These are phyloP conservation scores for Ceratobasidium sp. DNA, from an alignment of 1,284 basidiomycete genomes.

Conservation along the genomic window DNA sequence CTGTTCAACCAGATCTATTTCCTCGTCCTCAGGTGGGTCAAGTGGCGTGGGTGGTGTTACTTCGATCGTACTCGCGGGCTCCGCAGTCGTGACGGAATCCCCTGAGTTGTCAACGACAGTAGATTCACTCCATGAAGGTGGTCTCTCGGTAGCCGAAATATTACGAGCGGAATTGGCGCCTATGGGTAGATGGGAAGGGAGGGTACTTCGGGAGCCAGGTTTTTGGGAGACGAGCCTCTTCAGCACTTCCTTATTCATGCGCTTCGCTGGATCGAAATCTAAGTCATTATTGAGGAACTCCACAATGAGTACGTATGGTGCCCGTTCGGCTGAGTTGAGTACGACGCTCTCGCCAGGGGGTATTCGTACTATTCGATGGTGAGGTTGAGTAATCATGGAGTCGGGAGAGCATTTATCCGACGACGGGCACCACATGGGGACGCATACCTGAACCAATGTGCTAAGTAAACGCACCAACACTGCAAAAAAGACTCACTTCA, in stretches of 20 bases:
- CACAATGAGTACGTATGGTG: conserved; percentile 93
- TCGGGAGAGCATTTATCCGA: conserved; percentile 66
- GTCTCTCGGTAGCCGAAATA: conserved; percentile 12
- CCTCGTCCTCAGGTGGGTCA: conserved; percentile 69
- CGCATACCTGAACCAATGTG: conserved; percentile 76
- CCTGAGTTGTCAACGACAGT: conserved; percentile 15
- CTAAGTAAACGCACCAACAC: conserved; percentile 27
- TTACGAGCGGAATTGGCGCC: conserved; percentile 12
- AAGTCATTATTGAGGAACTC: conserved; percentile 94
- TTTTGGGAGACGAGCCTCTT: conserved; percentile 87
- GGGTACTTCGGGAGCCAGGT: conserved; percentile 55
- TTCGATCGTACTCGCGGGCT: conserved; percentile 30
- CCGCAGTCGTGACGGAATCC: conserved; percentile 17
- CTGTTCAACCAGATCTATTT: conserved; percentile 95
- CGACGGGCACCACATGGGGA: conserved; percentile 95
- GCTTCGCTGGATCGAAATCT: conserved; percentile 90
- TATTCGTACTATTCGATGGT: conserved; percentile 97
- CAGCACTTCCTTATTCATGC: conserved; percentile 88
- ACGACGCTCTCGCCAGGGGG: conserved; percentile 98
- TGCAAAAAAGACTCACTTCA: conserved; percentile 70
- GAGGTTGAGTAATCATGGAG: conserved; percentile 68
- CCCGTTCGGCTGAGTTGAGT: conserved; percentile 96
- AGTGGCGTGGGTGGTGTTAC: conserved; percentile 45
- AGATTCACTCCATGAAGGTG: conserved; percentile 33
- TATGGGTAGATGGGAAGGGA: conserved; percentile 21